Evolutionary conservation across 2,329 filamentous ascomycete species (phyloP), one percentile per base, ranked within the genome.

Genomic region (Colletotrichum sansevieriae): DNA sequence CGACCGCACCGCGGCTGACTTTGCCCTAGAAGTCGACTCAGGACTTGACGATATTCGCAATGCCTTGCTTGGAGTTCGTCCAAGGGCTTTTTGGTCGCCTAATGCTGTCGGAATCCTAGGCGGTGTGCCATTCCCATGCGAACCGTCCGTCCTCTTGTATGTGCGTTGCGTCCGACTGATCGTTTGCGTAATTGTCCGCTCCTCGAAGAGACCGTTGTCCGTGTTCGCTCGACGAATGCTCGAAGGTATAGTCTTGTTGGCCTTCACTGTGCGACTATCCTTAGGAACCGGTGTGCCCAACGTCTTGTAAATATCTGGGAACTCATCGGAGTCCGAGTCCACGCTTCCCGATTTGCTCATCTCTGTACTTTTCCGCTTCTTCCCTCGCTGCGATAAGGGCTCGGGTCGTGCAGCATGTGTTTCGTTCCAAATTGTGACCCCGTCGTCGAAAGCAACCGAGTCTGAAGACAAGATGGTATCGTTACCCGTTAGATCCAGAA

Each of bases 231-330:
- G 29, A 15, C 46, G 59, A 51, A 57, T 33, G 13, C 49, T 70
- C 46, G 70, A 60, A 2, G 69, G 65, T 13, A 63, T 37, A 13
- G 35, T 63, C 33, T 43, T 68, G 6, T 44, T 18, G 47, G 33
- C 39, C 60, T 73, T 63, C 73, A 72, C 15, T 76, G 80, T 47
- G 78, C 79, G 13, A 49, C 58, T 60, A 12, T 68, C 74, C 54
- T 74, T 76, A 29, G 75, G 74, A 12, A 76, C 78, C 10, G 77
- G 78, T 55, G 81, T 82, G 33, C 81, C 83, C 11, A 83, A 75
- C 55, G 84, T 77, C 55, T 87, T 80, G 70, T 85, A 82, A 8
- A 89, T 83, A 70, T 89, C 86, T 0, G 85, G 85, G 52, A 87
- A 89, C 18, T 85, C 82, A 39, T 83, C 82, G 13, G 83, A 75